phyloP scores from a whole-genome alignment of 805 yeast species.

The Myxozyma mucilagina region DNA sequence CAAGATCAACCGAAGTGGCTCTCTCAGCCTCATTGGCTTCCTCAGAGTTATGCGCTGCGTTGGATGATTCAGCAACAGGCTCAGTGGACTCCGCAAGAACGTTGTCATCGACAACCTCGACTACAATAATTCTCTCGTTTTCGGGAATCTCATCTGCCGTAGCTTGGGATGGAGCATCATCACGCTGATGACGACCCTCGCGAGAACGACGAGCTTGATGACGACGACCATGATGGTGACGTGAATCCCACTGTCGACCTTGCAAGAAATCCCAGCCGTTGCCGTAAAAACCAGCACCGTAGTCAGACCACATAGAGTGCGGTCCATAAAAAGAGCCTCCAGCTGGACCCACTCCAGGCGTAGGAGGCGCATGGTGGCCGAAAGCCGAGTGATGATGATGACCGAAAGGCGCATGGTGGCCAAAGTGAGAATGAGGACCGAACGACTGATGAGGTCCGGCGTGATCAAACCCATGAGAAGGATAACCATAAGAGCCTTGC shows the following conservation, averaged over 20 bases:
- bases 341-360: background rate
- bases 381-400: no score
- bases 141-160: no score
- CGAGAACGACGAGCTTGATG: no score
- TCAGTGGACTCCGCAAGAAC: background rate
- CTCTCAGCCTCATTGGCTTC: background rate
- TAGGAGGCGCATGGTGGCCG: no score
- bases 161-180: background rate
- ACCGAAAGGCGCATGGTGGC: background rate
- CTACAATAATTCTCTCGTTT: no score
- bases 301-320: background rate
- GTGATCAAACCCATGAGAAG: background rate
- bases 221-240: background rate
- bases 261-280: background rate
- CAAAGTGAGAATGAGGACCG: background rate
- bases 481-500: background rate
- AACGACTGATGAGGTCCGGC: background rate
- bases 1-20: background rate
- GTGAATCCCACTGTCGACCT: background rate
- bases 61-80: background rate
- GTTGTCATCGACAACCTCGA: no score
- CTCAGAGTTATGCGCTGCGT: background rate
- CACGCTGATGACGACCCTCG: background rate
- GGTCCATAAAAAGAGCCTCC: background rate
- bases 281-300: background rate